phyloP scores from a whole-genome alignment of 2,329 filamentous ascomycete genomes.

The Aspergillus udagawae region DNA sequence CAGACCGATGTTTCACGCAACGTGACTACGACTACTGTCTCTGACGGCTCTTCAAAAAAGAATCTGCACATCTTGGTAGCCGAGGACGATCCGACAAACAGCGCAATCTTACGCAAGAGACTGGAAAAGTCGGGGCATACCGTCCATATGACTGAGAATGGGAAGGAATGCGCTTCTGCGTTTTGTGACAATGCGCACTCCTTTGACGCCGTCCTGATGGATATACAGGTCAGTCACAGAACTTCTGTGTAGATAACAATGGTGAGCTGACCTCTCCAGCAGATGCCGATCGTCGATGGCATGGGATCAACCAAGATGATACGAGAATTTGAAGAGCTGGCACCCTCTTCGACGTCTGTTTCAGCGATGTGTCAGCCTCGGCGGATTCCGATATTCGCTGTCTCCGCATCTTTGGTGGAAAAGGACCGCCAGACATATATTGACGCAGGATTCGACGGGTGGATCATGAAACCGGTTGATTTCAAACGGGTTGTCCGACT shows the following conservation, averaged over 20 bases:
- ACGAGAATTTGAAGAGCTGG: conserved; percentile 62
- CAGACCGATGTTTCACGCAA: neutral
- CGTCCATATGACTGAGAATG: conserved; percentile 71
- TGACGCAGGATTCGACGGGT: conserved; percentile 77
- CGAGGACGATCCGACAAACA: conserved; percentile 85
- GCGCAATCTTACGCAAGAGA: conserved; percentile 73
- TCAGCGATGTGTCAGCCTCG: conserved; percentile 42
- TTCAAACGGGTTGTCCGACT: conserved; percentile 69
- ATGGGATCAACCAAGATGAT: conserved; percentile 80
- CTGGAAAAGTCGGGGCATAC: conserved; percentile 71
- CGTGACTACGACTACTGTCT: neutral
- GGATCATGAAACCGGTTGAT: conserved; percentile 84
- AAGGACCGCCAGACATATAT: conserved; percentile 65
- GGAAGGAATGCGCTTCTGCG: conserved; percentile 73
- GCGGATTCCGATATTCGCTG: conserved; percentile 76
- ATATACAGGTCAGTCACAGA: conserved; percentile 70
- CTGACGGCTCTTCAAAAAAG: neutral
- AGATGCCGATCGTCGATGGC: conserved; percentile 94
- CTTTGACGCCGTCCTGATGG: conserved; percentile 84
- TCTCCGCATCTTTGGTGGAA: conserved; percentile 78
- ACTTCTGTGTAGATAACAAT: neutral
- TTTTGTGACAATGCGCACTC: conserved; percentile 60
- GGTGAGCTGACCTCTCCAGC: neutral
- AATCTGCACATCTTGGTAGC: conserved; percentile 63
- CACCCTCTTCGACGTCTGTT: conserved; percentile 39